Conservation (phyloP, 2,329 filamentous ascomycete genomes). For the Fusarium globosum region DNA sequence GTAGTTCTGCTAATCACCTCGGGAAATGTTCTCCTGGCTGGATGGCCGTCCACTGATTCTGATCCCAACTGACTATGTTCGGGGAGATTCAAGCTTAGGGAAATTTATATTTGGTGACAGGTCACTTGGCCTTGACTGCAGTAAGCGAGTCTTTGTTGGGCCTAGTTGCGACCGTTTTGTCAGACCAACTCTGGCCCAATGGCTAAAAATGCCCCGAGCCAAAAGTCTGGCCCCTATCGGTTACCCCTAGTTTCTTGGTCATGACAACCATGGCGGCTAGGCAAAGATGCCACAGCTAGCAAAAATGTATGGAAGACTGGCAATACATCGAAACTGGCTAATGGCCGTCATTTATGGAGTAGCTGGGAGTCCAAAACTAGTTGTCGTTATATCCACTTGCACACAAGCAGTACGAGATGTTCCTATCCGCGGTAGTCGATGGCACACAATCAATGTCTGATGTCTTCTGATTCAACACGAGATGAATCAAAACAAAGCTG, state of each 20-base stretch:
- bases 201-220: constrained; percentile 44
- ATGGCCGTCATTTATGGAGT: not conserved
- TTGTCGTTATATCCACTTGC: not conserved
- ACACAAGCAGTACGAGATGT: constrained; percentile 14
- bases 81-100: constrained; percentile 20
- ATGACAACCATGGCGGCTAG: constrained; percentile 25
- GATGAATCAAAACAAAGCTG: not conserved
- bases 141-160: constrained; percentile 23
- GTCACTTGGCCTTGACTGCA: constrained; percentile 20
- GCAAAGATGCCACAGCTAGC: constrained; percentile 18
- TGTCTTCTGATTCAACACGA: not conserved
- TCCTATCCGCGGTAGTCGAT: not conserved
- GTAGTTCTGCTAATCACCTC: not conserved
- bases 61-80: constrained; percentile 15
- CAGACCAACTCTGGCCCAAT: constrained; percentile 27
- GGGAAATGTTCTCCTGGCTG: not conserved
- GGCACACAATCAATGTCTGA: not conserved
- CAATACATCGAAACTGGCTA: constrained; percentile 6
- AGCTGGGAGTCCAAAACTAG: constrained; percentile 6
- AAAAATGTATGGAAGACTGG: constrained; percentile 10
- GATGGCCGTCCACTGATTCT: not conserved
- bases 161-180: constrained; percentile 33
- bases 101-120: constrained; percentile 15
- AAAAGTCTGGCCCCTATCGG: constrained; percentile 29
- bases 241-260: constrained; percentile 19